Evolutionary conservation across 805 yeast genomes (phyloP), one percentile per base, ranked within the genome.

Genomic region (Suhomyces emberorum): DNA sequence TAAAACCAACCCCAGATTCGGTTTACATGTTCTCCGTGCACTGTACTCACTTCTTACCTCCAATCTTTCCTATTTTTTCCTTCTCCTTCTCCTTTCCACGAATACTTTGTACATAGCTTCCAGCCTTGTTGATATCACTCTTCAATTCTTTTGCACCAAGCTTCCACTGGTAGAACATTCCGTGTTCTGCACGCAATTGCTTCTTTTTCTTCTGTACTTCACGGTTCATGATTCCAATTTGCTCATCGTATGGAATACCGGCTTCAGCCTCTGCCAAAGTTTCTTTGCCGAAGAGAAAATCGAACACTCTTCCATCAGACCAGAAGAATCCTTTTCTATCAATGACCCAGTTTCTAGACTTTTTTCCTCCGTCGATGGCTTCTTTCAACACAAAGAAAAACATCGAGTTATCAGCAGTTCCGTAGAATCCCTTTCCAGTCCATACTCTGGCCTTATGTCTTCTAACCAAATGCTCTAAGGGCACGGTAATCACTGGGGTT

Each of bases 261-360:
- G 73, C 76, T 55, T 85, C 91, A 3, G 93, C 89, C 40, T 76
- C 81, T 12, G 79, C 82, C n/a, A 85, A 55, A 1, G 84, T 61
- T 53, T 85, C 93, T 52, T 83, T 81, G 15, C 95, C 93, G 48
- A 87, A 83, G n/a, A 87, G 50, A 35, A 77, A 74, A 56, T 87
- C 95, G 59, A 81, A 83, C 2, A 87, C 83, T 41, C 95, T 70
- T 11, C 95, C 95, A 57, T 87, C 95, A 22, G 93, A 89, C 95
- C 95, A 87, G 63, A 84, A 87, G 69, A 88, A 87, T 9, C 95
- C 95, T 49, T 79, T 81, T 46, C 95, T 70, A 54, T 87, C 95
- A 14, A 85, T 83, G 12, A 83, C 63, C 87, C 89, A 86, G 16
- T 85, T 87, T 26, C 76, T 66, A 39, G 65, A 61, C 27, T 53